Percentiles rank a stretch among this genome's conserved stretches.
Conservation (phyloP, 768 basidiomycete species). For the Boletus insuetus region DNA sequence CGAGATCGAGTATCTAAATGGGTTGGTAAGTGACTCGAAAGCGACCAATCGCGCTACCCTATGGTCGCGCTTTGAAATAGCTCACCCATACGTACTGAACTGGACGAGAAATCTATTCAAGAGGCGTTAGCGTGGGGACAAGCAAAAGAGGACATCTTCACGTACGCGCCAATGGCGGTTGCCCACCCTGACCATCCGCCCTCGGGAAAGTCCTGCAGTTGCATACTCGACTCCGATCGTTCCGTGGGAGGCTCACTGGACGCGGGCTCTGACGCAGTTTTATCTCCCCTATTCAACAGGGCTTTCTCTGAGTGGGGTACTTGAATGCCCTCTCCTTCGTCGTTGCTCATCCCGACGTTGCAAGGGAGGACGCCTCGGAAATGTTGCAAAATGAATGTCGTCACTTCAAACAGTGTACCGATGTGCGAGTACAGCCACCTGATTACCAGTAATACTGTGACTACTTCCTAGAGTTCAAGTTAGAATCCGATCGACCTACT, state of each 20-base stretch:
- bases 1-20: slow-evolving; percentile 34
- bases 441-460: too few relatives aligned
- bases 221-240: neutral
- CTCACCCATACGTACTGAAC: slow-evolving; percentile 38
- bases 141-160: neutral
- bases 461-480: too few relatives aligned
- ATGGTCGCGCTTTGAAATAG: neutral
- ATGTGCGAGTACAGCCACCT: too few relatives aligned
- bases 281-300: neutral
- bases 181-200: slow-evolving; percentile 32
- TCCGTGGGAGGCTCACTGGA: neutral
- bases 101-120: slow-evolving; percentile 36
- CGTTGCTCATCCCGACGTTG: neutral
- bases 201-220: slow-evolving; percentile 20
- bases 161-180: slow-evolving; percentile 32
- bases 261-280: neutral
- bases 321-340: neutral
- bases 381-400: too few relatives aligned
- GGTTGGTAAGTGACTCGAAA: neutral
- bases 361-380: neutral
- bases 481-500: too few relatives aligned
- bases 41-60: neutral
- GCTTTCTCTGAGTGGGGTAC: neutral
- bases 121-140: neutral
- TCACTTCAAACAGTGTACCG: too few relatives aligned